Base-by-base conservation (phyloP, 2,329 filamentous ascomycete genomes). In the Botrytis deweyae region DNA sequence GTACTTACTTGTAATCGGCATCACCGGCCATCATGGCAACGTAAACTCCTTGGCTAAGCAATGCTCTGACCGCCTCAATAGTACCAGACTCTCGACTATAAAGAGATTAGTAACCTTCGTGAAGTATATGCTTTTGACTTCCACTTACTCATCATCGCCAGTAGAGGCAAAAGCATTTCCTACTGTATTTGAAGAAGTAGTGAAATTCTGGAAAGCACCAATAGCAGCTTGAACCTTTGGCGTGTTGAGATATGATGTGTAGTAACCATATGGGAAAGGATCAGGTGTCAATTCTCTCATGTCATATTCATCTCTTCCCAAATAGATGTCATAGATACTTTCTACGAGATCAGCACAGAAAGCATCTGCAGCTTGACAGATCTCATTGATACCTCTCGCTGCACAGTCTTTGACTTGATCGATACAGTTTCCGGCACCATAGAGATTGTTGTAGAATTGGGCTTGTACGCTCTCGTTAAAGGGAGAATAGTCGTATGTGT, bases 21-120 rank as follows among this genome's bases (percentile, higher is more conserved):
- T 87, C 86, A 42, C 86, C 86, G 38, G 83, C 84, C 80, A 94
- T 93, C 61, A 94, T 85, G 75, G 95, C 83, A 14, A 95, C 87
- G 3, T 88, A 89, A 16, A 93, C 87, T 42, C 89, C 89, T 4
- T 84, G 86, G n/a, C 87, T 83, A 64, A 92, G 83, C n/a, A 92
- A 85, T 33, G 85, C 83, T 70, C 88, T 87, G 1, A 92, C 84
- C 9, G 81, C 82, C 18, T 85, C 80, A 3, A 88, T 74, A 2
- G 84, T 81, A 4, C 88, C 87, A 63, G 83, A 85, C 55, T 82
- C 82, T 20, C 85, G 82, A 70, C 83, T 85, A 25, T 22, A 18
- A 52, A 25, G 8, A 44, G 10, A 7, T 72, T 40, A 72, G 70
- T 44, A 36, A 67, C 33, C 5, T 55, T 55, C 2, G 25, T 44